Evolutionary conservation across 2,329 filamentous ascomycete genomes (phyloP), one percentile per base, ranked within the genome.

Genomic region (Stagonosporopsis chrysanthemi): DNA sequence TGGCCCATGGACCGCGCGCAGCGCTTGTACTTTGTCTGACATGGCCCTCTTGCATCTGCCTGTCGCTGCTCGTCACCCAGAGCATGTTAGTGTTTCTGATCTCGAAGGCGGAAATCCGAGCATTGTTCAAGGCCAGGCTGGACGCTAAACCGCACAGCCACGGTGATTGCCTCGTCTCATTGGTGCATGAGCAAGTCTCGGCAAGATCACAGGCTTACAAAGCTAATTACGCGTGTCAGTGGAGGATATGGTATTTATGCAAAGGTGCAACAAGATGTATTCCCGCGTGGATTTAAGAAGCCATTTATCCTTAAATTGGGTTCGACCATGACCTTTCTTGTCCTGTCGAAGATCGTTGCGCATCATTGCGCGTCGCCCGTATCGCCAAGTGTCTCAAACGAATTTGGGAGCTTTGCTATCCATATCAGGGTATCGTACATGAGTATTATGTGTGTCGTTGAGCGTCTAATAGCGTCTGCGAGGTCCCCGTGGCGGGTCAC

Each of bases 401-500:
- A 22, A 9, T 24, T 22, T 15, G 33, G 35, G 26, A 44, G 23
- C 44, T 41, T 48, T 19, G 46, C 28, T 23, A 38, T 52, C 63
- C 60, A 58, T 65, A 49, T 61, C 41, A 64, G 62, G 66, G 66
- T 70, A 70, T 70, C 60, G 62, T 70, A 64, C 60, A 65, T 52
- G 40, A 63, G 53, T 46, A 57, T 56, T 55, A 44, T 58, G 42
- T 48, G 46, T 35, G n/a, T 46, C 19, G 40, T 52, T 28, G 46
- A 35, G 35, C 17, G 11, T 62, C 56, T 66, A 75, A 61, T 67
- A 75, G 39, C 73, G 71, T 50, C 69, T 64, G 48, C 73, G 72
- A 3, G 73, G 73, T 36, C 73, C 73, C 39, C 71, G 66, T 11
- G 73, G 73, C 15, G 70, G 69, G 11, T 73, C 67, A 43, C 60